A percentile compares a stretch with the other conserved stretches of the same genome.
These are phyloP conservation scores for Gossypium lobatum DNA, from an alignment of 441 rosid species.

Conservation along the genomic window DNA sequence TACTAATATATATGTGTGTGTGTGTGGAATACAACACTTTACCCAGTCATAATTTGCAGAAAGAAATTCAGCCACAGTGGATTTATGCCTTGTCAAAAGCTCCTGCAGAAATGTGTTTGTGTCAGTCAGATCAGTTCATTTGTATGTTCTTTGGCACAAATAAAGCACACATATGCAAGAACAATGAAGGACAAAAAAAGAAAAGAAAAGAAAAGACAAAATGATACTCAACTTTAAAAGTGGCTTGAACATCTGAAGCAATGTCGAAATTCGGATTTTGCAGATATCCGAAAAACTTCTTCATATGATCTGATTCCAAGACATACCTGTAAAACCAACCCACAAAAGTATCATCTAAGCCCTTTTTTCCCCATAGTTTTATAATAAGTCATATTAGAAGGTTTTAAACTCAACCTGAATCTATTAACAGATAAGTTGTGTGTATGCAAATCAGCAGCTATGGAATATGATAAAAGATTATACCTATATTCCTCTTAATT, in stretches of 20 bases:
- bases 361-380: too few relatives aligned
- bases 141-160: background rate
- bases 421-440: background rate
- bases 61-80: constrained; percentile 72
- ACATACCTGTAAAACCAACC: constrained; percentile 38
- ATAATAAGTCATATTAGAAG: background rate
- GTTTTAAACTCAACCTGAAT: background rate
- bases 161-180: background rate
- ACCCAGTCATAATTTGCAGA: constrained; percentile 65
- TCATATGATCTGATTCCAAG: constrained; percentile 51
- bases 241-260: constrained; percentile 67
- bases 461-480: background rate
- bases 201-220: background rate
- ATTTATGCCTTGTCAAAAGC: constrained; percentile 78
- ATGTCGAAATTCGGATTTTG: constrained; percentile 76
- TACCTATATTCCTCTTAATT: background rate
- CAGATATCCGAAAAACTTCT: constrained; percentile 48
- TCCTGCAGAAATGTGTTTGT: constrained; percentile 35
- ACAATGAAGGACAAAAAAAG: background rate
- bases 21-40: constrained; percentile 14
- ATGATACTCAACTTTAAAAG: constrained; percentile 44
- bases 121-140: constrained; percentile 6
- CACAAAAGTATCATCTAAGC: background rate
- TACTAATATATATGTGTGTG: background rate
- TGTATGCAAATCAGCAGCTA: background rate